Conservation (phyloP, 805 yeast genomes). For the Nakazawaea laoshanensis region DNA sequence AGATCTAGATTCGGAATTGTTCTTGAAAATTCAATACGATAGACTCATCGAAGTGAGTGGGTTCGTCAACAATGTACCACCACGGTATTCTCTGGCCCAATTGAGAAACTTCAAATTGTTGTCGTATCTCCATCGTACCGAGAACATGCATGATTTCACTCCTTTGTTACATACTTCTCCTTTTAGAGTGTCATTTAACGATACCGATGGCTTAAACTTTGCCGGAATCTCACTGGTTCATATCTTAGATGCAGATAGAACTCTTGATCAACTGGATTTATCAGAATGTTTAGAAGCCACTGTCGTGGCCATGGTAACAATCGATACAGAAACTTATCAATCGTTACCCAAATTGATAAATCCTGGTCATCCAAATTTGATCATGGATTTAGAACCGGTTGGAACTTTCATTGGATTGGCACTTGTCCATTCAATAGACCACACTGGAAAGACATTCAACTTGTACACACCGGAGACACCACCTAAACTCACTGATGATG, state of each 20-base stretch:
- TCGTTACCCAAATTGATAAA: conserved; percentile 10
- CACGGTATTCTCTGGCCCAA: conserved; percentile 40
- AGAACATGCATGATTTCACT: conserved; percentile 28
- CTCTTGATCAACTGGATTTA: conserved; percentile 23
- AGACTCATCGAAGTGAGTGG: conserved; percentile 25
- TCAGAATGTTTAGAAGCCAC: conserved; percentile 30
- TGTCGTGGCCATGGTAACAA: conserved; percentile 28
- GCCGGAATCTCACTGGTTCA: conserved; percentile 28
- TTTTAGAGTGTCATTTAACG: conserved; percentile 25
- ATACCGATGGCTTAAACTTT: conserved; percentile 8
- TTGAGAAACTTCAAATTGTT: conserved; percentile 42
- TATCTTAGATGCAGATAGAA: conserved; percentile 23
- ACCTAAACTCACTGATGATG: conserved; percentile 11
- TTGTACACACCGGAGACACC: conserved; percentile 42
- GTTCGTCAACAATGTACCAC: conserved; percentile 13
- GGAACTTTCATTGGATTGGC: conserved; percentile 40
- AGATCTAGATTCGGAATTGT: conserved; percentile 22
- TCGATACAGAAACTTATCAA: conserved; percentile 18
- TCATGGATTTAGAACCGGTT: conserved; percentile 12
- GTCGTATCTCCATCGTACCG: conserved; percentile 43
- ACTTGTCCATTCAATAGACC: conserved; percentile 60
- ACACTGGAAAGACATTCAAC: conserved; percentile 29
- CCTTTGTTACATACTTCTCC: conserved; percentile 35
- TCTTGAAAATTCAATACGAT: conserved; percentile 18
- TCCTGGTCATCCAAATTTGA: conserved; percentile 19